A percentile compares a stretch with the other conserved stretches of the same genome.
Evolutionary conservation across 2,329 filamentous ascomycete species (phyloP).

Genomic region (Aspergillus novoparasiticus): DNA sequence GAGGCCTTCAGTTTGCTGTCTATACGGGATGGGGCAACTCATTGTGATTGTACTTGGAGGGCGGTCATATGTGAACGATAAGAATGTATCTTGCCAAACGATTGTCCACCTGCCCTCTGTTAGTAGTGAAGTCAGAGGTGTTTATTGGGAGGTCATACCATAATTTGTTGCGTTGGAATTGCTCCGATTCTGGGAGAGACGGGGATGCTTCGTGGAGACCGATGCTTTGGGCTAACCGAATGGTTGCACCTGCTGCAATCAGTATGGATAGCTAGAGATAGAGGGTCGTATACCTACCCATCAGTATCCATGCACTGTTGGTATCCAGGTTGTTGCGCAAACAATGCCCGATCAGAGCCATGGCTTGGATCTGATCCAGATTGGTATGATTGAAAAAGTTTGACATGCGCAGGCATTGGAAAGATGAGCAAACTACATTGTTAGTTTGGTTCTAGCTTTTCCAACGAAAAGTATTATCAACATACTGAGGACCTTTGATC

Average conservation of each 20-base stretch:
- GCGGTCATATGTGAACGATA: constrained; percentile 28
- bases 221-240: constrained; percentile 28
- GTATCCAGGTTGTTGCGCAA: constrained; percentile 26
- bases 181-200: constrained; percentile 9
- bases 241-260: constrained; percentile 18
- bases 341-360: constrained; percentile 27
- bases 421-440: constrained; percentile 25
- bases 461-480: background rate
- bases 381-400: constrained; percentile 28
- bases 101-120: constrained; percentile 21
- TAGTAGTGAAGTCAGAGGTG: background rate
- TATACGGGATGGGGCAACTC: constrained; percentile 14
- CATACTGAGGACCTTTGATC: constrained; percentile 28
- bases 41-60: constrained; percentile 19
- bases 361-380: constrained; percentile 27
- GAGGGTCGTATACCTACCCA: constrained; percentile 16
- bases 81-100: constrained; percentile 26
- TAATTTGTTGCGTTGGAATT: constrained; percentile 8
- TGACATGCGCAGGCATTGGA: constrained; percentile 27
- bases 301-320: constrained; percentile 29
- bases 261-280: background rate
- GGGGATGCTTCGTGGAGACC: constrained; percentile 23
- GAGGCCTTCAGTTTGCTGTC: constrained; percentile 5
- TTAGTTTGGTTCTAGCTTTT: background rate
- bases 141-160: constrained; percentile 8